phyloP scores from a whole-genome alignment of 2,329 filamentous ascomycete genomes.

The Pseudogymnoascus sp. region DNA sequence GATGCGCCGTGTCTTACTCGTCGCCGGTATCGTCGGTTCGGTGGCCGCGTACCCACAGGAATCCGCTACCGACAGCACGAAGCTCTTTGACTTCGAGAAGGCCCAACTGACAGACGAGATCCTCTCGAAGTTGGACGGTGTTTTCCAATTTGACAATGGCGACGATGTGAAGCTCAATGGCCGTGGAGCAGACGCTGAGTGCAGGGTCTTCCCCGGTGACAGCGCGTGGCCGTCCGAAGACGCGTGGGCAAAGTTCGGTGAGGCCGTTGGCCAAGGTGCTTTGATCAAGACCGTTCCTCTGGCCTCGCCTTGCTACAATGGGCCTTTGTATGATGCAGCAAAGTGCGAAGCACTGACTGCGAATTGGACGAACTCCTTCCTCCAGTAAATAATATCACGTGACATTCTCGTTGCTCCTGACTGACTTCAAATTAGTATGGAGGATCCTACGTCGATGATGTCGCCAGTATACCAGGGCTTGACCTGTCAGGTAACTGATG shows the following conservation, averaged over 20 bases:
- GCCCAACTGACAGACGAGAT: neutral
- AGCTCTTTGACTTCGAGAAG: constrained; percentile 10
- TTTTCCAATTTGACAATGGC: constrained; percentile 12
- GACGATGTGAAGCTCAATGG: neutral
- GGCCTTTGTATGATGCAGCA: constrained; percentile 25
- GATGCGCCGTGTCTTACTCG: constrained; percentile 9
- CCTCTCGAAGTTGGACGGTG: constrained; percentile 3
- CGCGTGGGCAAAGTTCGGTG: constrained; percentile 41
- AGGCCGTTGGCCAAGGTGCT: constrained; percentile 32
- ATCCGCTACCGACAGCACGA: neutral
- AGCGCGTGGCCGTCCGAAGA: constrained; percentile 40
- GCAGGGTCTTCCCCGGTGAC: constrained; percentile 20
- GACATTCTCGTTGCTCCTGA: constrained; percentile 11
- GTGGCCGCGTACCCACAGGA: neutral
- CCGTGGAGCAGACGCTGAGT: constrained; percentile 10
- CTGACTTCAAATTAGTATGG: constrained; percentile 32
- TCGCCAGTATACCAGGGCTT: constrained; percentile 38
- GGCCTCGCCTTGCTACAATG: constrained; percentile 38
- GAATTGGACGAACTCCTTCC: constrained; percentile 31
- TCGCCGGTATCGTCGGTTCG: constrained; percentile 3
- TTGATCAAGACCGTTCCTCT: constrained; percentile 38
- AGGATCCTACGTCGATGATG: constrained; percentile 39
- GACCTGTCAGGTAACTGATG: constrained; percentile 33
- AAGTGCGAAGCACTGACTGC: constrained; percentile 29
- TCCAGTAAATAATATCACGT: constrained; percentile 27